Percentiles rank a stretch among this genome's conserved stretches.
Conservation (phyloP, 2,329 filamentous ascomycete genomes). For the Pseudogymnoascus sp. region DNA sequence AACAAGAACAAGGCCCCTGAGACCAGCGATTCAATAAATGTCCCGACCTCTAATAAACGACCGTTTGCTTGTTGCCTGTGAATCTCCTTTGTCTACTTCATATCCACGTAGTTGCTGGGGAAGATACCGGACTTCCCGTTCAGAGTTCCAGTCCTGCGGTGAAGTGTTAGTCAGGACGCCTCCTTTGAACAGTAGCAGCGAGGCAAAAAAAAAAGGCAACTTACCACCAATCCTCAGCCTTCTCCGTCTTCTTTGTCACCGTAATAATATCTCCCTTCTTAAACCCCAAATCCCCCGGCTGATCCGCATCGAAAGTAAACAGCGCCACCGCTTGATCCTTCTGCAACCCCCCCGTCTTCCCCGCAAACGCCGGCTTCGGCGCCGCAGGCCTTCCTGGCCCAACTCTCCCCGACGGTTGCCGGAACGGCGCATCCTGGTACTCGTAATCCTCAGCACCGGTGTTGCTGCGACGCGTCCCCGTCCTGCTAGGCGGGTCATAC, state of each 20-base stretch:
- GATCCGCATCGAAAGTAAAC: constrained; percentile 90
- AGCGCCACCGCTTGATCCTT: constrained; percentile 82
- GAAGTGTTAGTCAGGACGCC: constrained; percentile 10
- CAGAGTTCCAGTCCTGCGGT: constrained; percentile 71
- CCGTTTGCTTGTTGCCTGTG: background rate
- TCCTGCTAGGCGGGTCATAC: constrained; percentile 49
- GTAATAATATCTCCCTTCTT: constrained; percentile 97
- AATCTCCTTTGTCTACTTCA: constrained; percentile 34
- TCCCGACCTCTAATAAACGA: background rate
- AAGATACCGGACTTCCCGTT: constrained; percentile 84
- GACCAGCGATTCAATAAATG: constrained; percentile 1
- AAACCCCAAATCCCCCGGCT: constrained; percentile 85
- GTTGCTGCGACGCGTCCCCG: constrained; percentile 32
- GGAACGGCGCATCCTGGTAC: constrained; percentile 41
- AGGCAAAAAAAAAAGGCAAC: constrained; percentile 30
- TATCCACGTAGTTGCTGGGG: constrained; percentile 70
- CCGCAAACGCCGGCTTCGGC: constrained; percentile 76
- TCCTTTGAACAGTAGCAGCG: background rate
- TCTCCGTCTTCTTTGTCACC: constrained; percentile 88
- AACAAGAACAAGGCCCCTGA: background rate
- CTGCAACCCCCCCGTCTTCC: constrained; percentile 46
- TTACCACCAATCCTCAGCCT: constrained; percentile 89
- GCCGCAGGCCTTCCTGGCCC: constrained; percentile 74
- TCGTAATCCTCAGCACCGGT: constrained; percentile 42
- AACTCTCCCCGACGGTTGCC: constrained; percentile 26